phyloP scores from a whole-genome alignment of 2,329 filamentous ascomycete genomes.

The Dothideomycetidae sp. region DNA sequence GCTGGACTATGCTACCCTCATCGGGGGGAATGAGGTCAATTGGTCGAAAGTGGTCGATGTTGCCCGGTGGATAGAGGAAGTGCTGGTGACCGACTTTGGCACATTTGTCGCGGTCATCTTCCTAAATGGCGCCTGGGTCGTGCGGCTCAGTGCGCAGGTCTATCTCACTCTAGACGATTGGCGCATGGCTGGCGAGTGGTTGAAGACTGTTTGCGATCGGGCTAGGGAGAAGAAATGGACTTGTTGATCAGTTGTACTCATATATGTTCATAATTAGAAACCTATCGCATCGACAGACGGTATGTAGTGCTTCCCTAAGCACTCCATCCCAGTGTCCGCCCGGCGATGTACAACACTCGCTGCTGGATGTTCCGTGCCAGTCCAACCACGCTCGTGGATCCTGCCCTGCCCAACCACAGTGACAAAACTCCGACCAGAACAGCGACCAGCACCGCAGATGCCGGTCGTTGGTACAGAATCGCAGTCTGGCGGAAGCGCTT shows the following conservation, averaged over 20 bases:
- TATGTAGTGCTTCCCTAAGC: too few species aligned
- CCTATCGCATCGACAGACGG: too few species aligned
- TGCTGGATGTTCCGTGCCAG: neutral
- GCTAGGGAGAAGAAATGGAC: conserved; percentile 33
- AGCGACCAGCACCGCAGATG: conserved; percentile 33
- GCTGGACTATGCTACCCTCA: conserved; percentile 31
- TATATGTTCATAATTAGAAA: conserved; percentile 16
- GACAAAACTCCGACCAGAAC: neutral
- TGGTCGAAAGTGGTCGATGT: conserved; percentile 24
- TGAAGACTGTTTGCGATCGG: conserved; percentile 44
- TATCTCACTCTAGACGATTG: conserved; percentile 75
- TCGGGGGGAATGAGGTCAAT: conserved; percentile 15
- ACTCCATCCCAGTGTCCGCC: neutral
- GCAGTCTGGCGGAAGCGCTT: conserved; percentile 28
- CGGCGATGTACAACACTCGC: neutral
- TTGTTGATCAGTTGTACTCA: too few species aligned
- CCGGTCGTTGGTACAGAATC: conserved; percentile 52
- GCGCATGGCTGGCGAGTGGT: conserved; percentile 46
- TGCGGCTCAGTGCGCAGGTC: conserved; percentile 63
- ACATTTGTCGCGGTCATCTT: conserved; percentile 56
- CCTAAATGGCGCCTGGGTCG: conserved; percentile 52
- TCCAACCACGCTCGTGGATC: neutral
- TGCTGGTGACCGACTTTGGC: conserved; percentile 42
- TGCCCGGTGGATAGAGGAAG: conserved; percentile 27
- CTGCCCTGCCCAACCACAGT: conserved; percentile 28